Evolutionary conservation across 2,329 filamentous ascomycete species (phyloP), one percentile per base, ranked within the genome.

Genomic region (Taxawa tesnikishii): DNA sequence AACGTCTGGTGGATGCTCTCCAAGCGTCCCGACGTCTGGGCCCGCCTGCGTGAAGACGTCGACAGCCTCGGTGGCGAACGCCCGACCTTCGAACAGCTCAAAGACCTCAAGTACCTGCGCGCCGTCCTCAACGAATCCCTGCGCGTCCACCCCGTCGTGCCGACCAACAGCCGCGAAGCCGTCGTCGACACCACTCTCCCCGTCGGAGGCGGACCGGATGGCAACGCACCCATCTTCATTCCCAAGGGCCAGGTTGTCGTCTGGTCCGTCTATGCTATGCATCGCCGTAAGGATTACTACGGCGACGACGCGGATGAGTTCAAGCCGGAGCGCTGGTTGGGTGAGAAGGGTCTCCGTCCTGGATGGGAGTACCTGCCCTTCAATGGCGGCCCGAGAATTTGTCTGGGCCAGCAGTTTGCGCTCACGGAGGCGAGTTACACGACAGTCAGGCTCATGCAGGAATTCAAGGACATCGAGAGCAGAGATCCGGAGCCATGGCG

Each of bases 371-470:
- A 53, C 34, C 28, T 56, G 26, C 55, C 55, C 6, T 58, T 58
- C 43, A 55, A 54, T 29, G 53, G 53, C 10, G 53, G 51, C 4
- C 43, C 53, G 7, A 29, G 53, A 8, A 52, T 54, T 10, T 57
- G 50, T 40, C 34, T 55, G 25, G 49, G 48, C 1, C 49, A 88
- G 63, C 79, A 88, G 54, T 88, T 85, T 51, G 83, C 82, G 10
- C 57, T 87, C 28, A 83, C 79, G 0, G 79, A 87, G 62, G 81
- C 81, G 62, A 62, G 62, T 17, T 87, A 87, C 50, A 75, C 79
- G 7, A 65, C 84, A 38, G 75, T 77, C 16, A 63, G 82, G 27
- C 48, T 88, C 42, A 71, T 87, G 48, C 83, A 88, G 60, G 65
- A 68, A 15, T 90, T 79, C 49, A 72, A 75, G 8, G 40, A 25